Evolutionary conservation across 2,329 filamentous ascomycete genomes (phyloP).

Genomic region (Trichophyton mentagrophytes): DNA sequence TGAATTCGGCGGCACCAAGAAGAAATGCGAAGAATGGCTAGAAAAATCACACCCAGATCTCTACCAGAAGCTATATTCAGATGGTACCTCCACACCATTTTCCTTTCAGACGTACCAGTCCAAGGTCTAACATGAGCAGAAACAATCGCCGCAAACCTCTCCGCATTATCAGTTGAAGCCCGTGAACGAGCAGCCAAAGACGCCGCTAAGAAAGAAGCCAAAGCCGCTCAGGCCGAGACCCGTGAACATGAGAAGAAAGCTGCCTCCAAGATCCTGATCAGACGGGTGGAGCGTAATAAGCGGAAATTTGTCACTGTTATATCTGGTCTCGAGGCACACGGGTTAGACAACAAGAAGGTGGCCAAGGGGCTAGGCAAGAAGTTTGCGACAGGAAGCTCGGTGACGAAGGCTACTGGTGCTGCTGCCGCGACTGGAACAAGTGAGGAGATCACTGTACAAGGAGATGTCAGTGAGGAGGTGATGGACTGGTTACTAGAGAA

Average conservation of each 20-base stretch:
- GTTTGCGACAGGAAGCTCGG: conserved; percentile 85
- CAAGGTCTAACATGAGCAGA: conserved; percentile 36
- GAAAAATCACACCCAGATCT: conserved; percentile 58
- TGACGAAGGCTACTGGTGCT: conserved; percentile 75
- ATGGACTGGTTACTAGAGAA: conserved; percentile 81
- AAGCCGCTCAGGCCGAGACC: conserved; percentile 75
- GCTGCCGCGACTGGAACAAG: conserved; percentile 30
- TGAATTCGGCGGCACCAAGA: conserved; percentile 91
- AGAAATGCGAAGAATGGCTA: conserved; percentile 97
- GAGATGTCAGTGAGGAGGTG: conserved; percentile 89
- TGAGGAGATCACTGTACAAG: conserved; percentile 96
- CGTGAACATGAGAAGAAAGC: conserved; percentile 74
- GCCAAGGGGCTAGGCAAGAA: conserved; percentile 98
- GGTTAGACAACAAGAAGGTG: conserved; percentile 85
- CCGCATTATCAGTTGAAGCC: conserved; percentile 74
- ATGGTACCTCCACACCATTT: conserved; percentile 43
- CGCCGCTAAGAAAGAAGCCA: conserved; percentile 90
- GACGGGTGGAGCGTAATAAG: conserved; percentile 96
- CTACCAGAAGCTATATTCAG: conserved; percentile 72
- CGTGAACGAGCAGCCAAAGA: conserved; percentile 94
- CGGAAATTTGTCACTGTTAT: conserved; percentile 91
- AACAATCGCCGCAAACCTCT: conserved; percentile 70
- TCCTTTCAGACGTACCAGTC: neutral
- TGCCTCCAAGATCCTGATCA: conserved; percentile 73
- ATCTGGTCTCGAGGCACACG: conserved; percentile 79